These are phyloP conservation scores for Gossypium trilobum DNA, from an alignment of 441 rosid species.

Conservation along the genomic window DNA sequence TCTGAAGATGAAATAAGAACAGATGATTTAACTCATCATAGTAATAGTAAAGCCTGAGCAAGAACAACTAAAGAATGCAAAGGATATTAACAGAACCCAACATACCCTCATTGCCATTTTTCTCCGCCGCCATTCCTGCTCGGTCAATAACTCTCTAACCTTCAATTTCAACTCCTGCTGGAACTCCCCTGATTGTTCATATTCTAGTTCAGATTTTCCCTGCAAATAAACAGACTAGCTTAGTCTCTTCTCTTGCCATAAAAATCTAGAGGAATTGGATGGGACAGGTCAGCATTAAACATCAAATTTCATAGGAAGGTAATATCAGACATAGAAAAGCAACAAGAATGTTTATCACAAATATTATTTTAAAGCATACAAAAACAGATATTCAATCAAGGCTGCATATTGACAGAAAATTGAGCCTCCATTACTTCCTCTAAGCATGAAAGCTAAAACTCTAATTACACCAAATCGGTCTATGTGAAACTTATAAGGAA, in stretches of 20 bases:
- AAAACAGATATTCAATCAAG: not conserved
- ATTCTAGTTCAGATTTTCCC: constrained; percentile 78
- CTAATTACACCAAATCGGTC: not conserved
- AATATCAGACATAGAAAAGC: not conserved
- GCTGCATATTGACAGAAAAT: not conserved
- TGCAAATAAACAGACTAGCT: constrained; percentile 14
- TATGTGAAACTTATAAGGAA: not conserved
- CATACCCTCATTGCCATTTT: constrained; percentile 96
- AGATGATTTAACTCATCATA: not conserved
- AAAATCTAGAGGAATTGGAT: constrained; percentile 2
- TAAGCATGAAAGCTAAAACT: not conserved
- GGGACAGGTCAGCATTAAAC: not conserved
- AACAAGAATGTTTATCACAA: not conserved
- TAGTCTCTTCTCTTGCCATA: not conserved
- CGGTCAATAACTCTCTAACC: constrained; percentile 81
- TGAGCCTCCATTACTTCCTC: not conserved
- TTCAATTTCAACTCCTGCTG: constrained; percentile 72
- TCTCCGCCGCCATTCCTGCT: constrained; percentile 95
- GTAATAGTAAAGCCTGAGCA: not conserved
- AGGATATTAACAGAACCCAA: not conserved
- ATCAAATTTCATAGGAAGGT: not conserved
- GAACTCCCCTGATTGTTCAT: constrained; percentile 69
- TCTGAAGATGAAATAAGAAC: not conserved
- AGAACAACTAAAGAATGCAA: not conserved
- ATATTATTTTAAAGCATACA: not conserved